Evolutionary conservation across 331 rosid genomes (phyloP).

Genomic region (Quercus phellos): DNA sequence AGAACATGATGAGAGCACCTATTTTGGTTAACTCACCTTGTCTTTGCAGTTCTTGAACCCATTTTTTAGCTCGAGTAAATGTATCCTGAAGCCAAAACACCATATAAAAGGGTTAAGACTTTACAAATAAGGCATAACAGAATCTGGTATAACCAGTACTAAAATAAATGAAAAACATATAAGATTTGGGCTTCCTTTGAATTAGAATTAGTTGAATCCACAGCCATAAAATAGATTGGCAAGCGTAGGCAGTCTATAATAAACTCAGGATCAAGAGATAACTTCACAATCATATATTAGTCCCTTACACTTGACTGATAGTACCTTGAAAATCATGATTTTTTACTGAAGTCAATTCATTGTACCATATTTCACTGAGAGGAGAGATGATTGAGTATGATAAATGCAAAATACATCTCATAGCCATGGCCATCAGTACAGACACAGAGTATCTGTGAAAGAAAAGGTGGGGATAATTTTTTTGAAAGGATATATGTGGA

Average conservation of each 20-base stretch:
- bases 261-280: background rate
- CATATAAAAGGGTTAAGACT: background rate
- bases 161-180: background rate
- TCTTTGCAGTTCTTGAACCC: slow-evolving; percentile 80
- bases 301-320: background rate
- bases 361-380: no score
- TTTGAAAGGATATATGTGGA: background rate
- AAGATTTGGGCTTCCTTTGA: background rate
- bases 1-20: background rate
- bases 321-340: background rate
- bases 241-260: background rate
- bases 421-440: background rate
- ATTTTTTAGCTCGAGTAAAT: slow-evolving; percentile 67
- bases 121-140: background rate
- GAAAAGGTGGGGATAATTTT: background rate
- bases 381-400: no score
- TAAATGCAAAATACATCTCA: background rate
- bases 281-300: background rate
- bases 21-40: slow-evolving; percentile 47
- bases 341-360: background rate
- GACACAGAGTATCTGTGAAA: background rate
- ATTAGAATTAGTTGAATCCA: background rate
- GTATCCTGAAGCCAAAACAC: slow-evolving; percentile 50
- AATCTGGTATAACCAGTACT: background rate
- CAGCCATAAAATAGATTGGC: background rate